Base-by-base conservation (phyloP, 345 rosid species). In the Trapa bicornis region DNA sequence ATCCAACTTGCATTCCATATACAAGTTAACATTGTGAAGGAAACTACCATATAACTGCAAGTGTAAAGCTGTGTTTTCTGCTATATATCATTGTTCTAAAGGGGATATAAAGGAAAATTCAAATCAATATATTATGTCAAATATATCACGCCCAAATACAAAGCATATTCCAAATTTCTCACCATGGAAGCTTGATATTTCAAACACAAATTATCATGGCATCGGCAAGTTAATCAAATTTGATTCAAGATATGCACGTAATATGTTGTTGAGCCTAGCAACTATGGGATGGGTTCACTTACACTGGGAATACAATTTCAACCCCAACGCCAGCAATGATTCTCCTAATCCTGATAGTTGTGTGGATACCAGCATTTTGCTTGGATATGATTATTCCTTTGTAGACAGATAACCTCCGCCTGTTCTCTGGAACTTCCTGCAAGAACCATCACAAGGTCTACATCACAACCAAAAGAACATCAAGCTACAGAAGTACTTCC, bases 301-400 rank as follows among this genome's bases (percentile, higher is more conserved):
- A 74, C 76, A 74, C 22, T n/a, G 91, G 89, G 72, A 90, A 86
- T 43, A 84, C 88, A n/a, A 89, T 87, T 74, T 87, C 96, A 50
- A 85, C 89, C 41, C 94, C 87, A 3, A 82, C 68, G 37, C 94
- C 97, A 22, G 96, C 96, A 79, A 93, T 83, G 22, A 88, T 87
- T 80, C 97, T 85, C 65, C 94, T 81, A 68, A 90, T 81, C 53
- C 97, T 75, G 52, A 93, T 90, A 8, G 92, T 93, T 11, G 90
- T 84, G 75, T 90, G 96, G 80, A 90, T 87, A 35, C 96, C 94
- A 1, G 97, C 94, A 75, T 90, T 93, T 69, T 90, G 96, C 79
- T 79, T 90, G 33, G 88, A 84, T 33, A 90, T 93, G 37, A 90
- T 87, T 38, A 93, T 90, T 33, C 98, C 96, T 80, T 84, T 90